These are phyloP conservation scores for Rhizopus arrhizus DNA, from an alignment of 371 early-diverging fungal species.

Conservation along the genomic window DNA sequence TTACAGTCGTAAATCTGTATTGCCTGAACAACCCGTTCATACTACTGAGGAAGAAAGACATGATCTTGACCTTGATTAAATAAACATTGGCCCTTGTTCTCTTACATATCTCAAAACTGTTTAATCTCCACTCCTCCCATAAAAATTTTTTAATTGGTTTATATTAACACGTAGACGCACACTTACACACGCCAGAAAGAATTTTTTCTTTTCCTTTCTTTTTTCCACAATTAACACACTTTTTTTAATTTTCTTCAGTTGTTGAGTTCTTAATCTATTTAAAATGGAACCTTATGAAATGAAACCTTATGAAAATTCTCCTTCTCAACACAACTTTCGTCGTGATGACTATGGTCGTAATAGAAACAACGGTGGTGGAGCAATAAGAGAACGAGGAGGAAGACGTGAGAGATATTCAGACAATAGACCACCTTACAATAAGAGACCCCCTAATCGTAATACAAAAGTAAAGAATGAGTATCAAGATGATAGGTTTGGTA, in stretches of 20 bases:
- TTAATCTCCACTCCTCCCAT: not conserved
- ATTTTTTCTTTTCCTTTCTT: slow-evolving; percentile 5
- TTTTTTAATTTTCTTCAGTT: not conserved
- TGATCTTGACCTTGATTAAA: slow-evolving; percentile 2
- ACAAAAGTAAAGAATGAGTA: slow-evolving; percentile 20
- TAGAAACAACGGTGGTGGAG: slow-evolving; percentile 23
- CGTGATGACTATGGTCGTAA: slow-evolving; percentile 26
- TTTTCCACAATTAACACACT: slow-evolving; percentile 2
- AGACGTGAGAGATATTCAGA: slow-evolving; percentile 23
- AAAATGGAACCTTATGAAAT: slow-evolving; percentile 7
- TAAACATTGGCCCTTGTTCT: not conserved
- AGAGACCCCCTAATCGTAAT: slow-evolving; percentile 18
- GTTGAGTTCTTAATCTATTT: slow-evolving; percentile 6
- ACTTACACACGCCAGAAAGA: not conserved
- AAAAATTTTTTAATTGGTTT: too few relatives aligned
- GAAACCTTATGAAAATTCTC: slow-evolving; percentile 5
- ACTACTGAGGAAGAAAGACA: not conserved
- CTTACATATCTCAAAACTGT: not conserved
- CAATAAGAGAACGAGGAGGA: slow-evolving; percentile 33
- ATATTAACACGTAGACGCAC: too few relatives aligned
- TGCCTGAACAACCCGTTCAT: slow-evolving; percentile 18
- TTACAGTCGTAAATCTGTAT: slow-evolving; percentile 42
- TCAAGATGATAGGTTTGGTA: slow-evolving; percentile 24
- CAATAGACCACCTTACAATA: slow-evolving; percentile 26
- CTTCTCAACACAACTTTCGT: slow-evolving; percentile 9